Evolutionary conservation across 345 rosid genomes (phyloP).

Genomic region (Pistacia integerrima): DNA sequence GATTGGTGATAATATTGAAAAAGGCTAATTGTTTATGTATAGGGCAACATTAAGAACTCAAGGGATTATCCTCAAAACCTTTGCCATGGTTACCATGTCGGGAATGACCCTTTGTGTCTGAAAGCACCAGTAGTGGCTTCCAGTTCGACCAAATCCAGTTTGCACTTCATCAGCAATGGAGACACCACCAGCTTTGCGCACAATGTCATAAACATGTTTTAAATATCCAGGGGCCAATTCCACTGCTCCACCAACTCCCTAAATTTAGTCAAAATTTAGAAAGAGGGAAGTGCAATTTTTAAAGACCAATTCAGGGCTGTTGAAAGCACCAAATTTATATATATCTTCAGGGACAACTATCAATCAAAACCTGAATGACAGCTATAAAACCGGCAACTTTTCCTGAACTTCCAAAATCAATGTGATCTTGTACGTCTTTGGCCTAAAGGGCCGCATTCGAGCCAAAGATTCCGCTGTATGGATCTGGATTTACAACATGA

Average conservation of each 20-base stretch:
- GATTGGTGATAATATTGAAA: not conserved
- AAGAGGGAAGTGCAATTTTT: not conserved
- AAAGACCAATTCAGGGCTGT: conserved; percentile 5
- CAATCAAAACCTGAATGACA: conserved; percentile 72
- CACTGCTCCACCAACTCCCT: conserved; percentile 98
- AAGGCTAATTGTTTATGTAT: too few relatives aligned
- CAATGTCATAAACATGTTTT: conserved; percentile 75
- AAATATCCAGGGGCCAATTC: conserved; percentile 95
- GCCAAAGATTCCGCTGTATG: conserved; percentile 83
- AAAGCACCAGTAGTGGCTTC: conserved; percentile 97
- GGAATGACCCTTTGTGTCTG: conserved; percentile 92
- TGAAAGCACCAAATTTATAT: not conserved
- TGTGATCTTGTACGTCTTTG: conserved; percentile 87
- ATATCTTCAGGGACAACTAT: not conserved
- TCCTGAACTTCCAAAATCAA: conserved; percentile 87
- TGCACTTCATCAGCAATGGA: conserved; percentile 98
- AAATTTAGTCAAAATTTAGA: conserved; percentile 13
- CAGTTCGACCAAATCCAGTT: conserved; percentile 90
- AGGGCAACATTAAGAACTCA: too few relatives aligned
- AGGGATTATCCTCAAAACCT: conserved; percentile 44
- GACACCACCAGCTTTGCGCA: conserved; percentile 82
- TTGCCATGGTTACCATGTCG: conserved; percentile 97
- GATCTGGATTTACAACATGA: conserved; percentile 91
- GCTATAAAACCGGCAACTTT: conserved; percentile 91
- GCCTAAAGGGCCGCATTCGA: conserved; percentile 76